Percentiles rank a stretch among this genome's conserved stretches.
phyloP scores from a whole-genome alignment of 2,329 filamentous ascomycete genomes.

The Neurospora sp. region DNA sequence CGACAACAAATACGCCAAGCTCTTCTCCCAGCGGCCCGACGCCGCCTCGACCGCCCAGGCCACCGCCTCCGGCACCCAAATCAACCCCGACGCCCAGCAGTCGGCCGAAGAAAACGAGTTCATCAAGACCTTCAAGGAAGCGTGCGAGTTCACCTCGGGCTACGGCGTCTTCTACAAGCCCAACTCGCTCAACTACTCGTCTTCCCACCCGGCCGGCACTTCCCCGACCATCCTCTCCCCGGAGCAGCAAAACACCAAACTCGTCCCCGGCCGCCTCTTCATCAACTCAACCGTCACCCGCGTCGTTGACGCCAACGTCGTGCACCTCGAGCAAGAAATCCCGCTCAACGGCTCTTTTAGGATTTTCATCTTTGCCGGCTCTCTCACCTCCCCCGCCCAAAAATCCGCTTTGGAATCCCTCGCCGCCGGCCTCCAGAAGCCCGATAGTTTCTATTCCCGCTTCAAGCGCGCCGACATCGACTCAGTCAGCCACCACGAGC shows the following conservation, averaged over 20 bases:
- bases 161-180: slow-evolving; percentile 81
- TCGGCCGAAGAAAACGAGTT: slow-evolving; percentile 61
- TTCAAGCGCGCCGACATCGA: slow-evolving; percentile 55
- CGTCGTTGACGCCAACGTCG: slow-evolving; percentile 79
- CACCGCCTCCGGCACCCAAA: slow-evolving; percentile 33
- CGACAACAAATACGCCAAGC: slow-evolving; percentile 78
- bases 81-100: slow-evolving; percentile 2
- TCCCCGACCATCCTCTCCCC: slow-evolving; percentile 32
- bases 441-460: slow-evolving; percentile 61
- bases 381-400: slow-evolving; percentile 43
- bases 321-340: slow-evolving; percentile 83
- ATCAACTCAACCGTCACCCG: slow-evolving; percentile 74
- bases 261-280: slow-evolving; percentile 67
- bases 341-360: slow-evolving; percentile 83
- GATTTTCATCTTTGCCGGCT: slow-evolving; percentile 77
- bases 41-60: slow-evolving; percentile 63
- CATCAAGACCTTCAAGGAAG: slow-evolving; percentile 81
- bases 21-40: slow-evolving; percentile 74
- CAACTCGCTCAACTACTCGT: slow-evolving; percentile 78
- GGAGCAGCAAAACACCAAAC: slow-evolving; percentile 52
- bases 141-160: slow-evolving; percentile 85
- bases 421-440: slow-evolving; percentile 36
- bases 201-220: slow-evolving; percentile 57
- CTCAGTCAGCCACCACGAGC: slow-evolving; percentile 64
- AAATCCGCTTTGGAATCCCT: slow-evolving; percentile 31